Evolutionary conservation across 2,329 filamentous ascomycete species (phyloP), one percentile per base, ranked within the genome.

Genomic region (Stachybotrys chartarum): DNA sequence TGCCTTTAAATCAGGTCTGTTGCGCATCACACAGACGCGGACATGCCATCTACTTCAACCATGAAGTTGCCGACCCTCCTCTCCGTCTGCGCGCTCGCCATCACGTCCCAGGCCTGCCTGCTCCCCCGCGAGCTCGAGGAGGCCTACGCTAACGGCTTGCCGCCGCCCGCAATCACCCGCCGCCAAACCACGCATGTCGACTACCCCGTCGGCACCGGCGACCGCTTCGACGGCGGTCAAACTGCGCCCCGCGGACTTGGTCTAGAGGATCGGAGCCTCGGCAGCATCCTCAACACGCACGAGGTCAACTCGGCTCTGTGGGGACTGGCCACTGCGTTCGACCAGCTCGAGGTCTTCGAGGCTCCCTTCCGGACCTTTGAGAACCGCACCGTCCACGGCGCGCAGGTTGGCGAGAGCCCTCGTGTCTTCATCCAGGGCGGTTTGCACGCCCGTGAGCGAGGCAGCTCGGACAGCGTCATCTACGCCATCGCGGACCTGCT

Each of bases 401-500:
- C 64, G n/a, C 72, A 71, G 55, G 70, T 80, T 39, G 78, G 79
- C 18, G 30, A 30, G 18, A 70, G 71, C 6, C 78, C 78, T 60
- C 72, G 76, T 42, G 73, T 81, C 31, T 81, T 79, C 63, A 67
- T 85, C 55, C 78, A 78, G 56, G 75, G 75, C 44, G 79, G 72
- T 30, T 75, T 83, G 50, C 82, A 84, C 60, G 78, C 82, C 7
- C 78, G 82, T 24, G 82, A 85, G 67, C 77, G 82, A 8, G 81
- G 81, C 30, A 78, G 75, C 0, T 74, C 81, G 0, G 82, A 85
- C 62, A 73, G 78, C 56, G 70, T 84, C 16, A 66, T 84, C 49
- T 83, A 83, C 70, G 83, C 81, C 68, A 70, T 83, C 31, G 70
- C 79, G 0, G 82, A 85, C 62, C 71, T 85, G 5, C 73, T 85